Evolutionary conservation across 2,329 filamentous ascomycete genomes (phyloP).

Genomic region (Chrysosporium queenslandicum): DNA sequence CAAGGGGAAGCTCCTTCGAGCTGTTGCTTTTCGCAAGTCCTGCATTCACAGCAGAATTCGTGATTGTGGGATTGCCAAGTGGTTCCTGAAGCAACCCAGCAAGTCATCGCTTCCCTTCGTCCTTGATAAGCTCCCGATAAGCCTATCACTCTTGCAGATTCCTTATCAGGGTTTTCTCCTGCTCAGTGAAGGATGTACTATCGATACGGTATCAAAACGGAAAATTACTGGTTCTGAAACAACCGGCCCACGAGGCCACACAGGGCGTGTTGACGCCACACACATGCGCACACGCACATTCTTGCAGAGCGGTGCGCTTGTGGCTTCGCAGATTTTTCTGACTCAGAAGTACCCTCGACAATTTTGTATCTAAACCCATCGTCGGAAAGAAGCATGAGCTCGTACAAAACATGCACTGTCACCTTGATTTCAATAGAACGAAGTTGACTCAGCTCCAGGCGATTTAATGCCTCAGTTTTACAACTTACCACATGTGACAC

Average conservation of each 20-base stretch:
- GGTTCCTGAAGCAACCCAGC: neutral
- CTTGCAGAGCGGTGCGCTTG: too few species aligned
- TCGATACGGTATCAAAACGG: conserved; percentile 3
- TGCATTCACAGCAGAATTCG: neutral
- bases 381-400: neutral
- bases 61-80: neutral
- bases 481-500: neutral
- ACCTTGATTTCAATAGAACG: too few species aligned
- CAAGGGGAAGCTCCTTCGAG: neutral
- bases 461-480: conserved; percentile 9
- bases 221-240: conserved; percentile 1
- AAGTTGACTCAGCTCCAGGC: neutral
- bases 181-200: neutral
- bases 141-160: conserved; percentile 4
- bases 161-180: conserved; percentile 6
- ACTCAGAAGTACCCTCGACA: too few species aligned
- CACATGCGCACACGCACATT: neutral
- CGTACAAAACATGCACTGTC: neutral
- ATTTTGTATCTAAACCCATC: too few species aligned
- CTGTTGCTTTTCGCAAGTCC: too few species aligned
- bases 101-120: neutral
- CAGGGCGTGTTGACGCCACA: neutral
- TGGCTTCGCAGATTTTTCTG: too few species aligned
- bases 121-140: conserved; percentile 9
- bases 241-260: conserved; percentile 1